A percentile compares a stretch with the other conserved stretches of the same genome.
Evolutionary conservation across 768 basidiomycete genomes (phyloP).

Genomic region (Serpula lacrymans): DNA sequence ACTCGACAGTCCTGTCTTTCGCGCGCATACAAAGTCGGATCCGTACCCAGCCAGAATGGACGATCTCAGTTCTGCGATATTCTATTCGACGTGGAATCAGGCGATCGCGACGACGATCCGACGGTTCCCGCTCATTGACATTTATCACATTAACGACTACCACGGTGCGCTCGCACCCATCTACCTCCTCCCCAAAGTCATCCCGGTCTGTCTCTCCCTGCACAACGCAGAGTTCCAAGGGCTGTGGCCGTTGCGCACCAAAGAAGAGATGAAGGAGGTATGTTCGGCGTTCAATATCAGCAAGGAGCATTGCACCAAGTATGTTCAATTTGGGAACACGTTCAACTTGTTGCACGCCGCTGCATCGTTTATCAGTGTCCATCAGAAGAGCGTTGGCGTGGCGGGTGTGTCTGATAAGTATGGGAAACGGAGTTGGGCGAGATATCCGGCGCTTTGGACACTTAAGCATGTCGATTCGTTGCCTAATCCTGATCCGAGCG

Average conservation of each 20-base stretch:
- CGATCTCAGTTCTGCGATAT: conserved; percentile 92
- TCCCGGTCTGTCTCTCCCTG: conserved; percentile 86
- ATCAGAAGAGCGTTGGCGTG: conserved; percentile 91
- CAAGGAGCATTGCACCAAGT: conserved; percentile 94
- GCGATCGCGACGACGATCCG: conserved; percentile 91
- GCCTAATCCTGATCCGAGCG: conserved; percentile 92
- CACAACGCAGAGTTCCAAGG: conserved; percentile 99
- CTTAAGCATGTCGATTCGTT: conserved; percentile 93
- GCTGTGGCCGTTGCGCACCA: conserved; percentile 92
- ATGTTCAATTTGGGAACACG: conserved; percentile 97
- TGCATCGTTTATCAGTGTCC: conserved; percentile 87
- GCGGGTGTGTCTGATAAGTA: conserved; percentile 98
- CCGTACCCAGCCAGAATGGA: conserved; percentile 98
- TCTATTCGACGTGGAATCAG: conserved; percentile 98
- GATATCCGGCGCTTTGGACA: conserved; percentile 95
- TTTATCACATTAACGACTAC: conserved; percentile 95
- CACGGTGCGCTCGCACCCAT: conserved; percentile 90
- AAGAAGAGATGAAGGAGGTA: conserved; percentile 98
- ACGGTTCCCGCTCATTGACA: conserved; percentile 81
- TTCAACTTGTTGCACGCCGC: conserved; percentile 94
- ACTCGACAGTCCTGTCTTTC: conserved; percentile 93
- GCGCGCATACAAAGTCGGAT: conserved; percentile 93
- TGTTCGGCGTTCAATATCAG: conserved; percentile 97
- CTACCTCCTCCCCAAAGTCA: conserved; percentile 87
- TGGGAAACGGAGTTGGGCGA: conserved; percentile 94